Conservation (phyloP, 208 protist species). For the Plasmodiophora brassicae region DNA sequence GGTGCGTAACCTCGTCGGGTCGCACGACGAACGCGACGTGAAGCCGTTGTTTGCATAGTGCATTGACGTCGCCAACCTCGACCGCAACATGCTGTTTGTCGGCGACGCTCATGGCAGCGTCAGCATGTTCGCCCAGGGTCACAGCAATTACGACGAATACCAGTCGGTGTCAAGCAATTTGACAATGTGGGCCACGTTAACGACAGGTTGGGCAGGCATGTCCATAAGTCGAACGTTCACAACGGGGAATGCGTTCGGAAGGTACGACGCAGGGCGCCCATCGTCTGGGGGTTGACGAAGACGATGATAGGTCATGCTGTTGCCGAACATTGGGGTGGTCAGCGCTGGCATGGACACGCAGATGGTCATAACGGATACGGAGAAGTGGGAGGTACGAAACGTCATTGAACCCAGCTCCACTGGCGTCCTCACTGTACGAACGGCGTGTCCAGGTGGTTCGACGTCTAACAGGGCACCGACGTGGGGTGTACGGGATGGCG, state of each 20-base stretch:
- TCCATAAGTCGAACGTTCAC: neutral
- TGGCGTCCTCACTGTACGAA: too few species aligned
- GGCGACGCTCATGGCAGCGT: constrained; percentile 5
- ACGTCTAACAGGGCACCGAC: neutral
- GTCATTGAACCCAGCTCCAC: too few species aligned
- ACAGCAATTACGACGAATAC: neutral
- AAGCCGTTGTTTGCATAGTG: too few species aligned
- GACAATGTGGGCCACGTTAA: neutral
- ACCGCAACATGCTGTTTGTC: neutral
- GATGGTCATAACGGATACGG: constrained; percentile 2
- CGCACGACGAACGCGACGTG: too few species aligned
- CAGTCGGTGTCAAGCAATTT: too few species aligned
- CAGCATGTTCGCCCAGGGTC: neutral
- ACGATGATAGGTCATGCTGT: neutral
- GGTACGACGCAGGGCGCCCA: neutral
- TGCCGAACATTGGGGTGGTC: constrained; percentile 8
- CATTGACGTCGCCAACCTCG: neutral
- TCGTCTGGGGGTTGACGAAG: neutral
- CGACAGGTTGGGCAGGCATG: neutral
- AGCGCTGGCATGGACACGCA: constrained; percentile 4
- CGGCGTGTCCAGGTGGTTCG: too few species aligned
- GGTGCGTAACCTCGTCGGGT: too few species aligned
- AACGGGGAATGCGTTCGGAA: neutral
- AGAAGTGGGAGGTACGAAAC: too few species aligned
- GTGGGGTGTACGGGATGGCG: neutral